Conservation (phyloP, 2,329 filamentous ascomycete genomes). For the Cercospora sp. region DNA sequence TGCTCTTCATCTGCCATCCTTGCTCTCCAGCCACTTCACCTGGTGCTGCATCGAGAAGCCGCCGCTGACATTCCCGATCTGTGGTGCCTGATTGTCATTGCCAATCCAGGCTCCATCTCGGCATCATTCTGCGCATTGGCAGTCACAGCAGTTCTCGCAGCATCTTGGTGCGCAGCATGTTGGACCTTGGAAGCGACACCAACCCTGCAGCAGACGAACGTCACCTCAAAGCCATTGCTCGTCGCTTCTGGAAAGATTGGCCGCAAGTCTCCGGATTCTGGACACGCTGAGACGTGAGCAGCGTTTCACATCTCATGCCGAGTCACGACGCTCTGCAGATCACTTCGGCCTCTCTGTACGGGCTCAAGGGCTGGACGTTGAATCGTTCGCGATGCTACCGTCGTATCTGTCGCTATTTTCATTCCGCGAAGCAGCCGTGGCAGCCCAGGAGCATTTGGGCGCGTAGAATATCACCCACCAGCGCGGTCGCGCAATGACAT, state of each 20-base stretch:
- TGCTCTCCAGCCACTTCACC: constrained; percentile 1
- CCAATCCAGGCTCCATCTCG: not conserved
- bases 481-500: not conserved
- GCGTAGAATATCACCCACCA: not conserved
- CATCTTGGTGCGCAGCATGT: not conserved
- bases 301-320: constrained; percentile 5
- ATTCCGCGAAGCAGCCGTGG: not conserved
- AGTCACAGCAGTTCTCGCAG: not conserved
- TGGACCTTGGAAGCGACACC: not conserved
- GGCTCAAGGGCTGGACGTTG: not conserved
- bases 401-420: not conserved
- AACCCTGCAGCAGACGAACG: not conserved
- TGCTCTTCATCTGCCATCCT: not conserved
- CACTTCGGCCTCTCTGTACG: not conserved
- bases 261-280: not conserved
- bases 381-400: not conserved
- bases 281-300: not conserved
- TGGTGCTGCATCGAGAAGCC: not conserved
- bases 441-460: not conserved
- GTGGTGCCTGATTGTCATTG: not conserved
- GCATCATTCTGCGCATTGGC: not conserved
- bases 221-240: not conserved
- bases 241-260: not conserved
- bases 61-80: not conserved
- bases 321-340: not conserved